These are phyloP conservation scores for Suhomyces ambrosiae DNA, from an alignment of 1,139 yeast genomes.

Conservation along the genomic window DNA sequence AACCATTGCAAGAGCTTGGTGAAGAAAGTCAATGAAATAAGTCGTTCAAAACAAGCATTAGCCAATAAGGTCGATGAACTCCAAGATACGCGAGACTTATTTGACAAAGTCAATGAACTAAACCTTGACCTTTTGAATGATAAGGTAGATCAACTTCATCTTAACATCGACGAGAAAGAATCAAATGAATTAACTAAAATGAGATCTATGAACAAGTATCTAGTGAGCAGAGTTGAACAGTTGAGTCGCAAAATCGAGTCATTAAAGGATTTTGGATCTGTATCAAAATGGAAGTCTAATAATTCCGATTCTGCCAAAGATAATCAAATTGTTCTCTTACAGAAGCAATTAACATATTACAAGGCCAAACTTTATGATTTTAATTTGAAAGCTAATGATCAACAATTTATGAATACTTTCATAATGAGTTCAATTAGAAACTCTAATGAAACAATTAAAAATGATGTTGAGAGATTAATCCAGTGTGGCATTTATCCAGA, in stretches of 20 bases:
- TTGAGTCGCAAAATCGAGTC: slow-evolving; percentile 17
- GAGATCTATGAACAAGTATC: slow-evolving; percentile 17
- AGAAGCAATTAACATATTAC: slow-evolving; percentile 37
- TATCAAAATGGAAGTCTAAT: neutral
- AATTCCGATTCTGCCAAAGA: slow-evolving; percentile 3
- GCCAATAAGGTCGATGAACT: slow-evolving; percentile 9
- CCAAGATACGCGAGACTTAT: slow-evolving; percentile 4
- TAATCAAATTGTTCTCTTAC: slow-evolving; percentile 16
- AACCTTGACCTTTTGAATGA: slow-evolving; percentile 16
- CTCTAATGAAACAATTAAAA: slow-evolving; percentile 40
- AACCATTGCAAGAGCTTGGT: slow-evolving; percentile 36
- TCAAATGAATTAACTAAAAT: slow-evolving; percentile 17
- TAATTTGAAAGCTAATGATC: slow-evolving; percentile 46
- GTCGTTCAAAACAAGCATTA: slow-evolving; percentile 8
- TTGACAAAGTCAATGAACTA: slow-evolving; percentile 10
- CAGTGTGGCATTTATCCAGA: slow-evolving; percentile 57
- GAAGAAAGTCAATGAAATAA: slow-evolving; percentile 29
- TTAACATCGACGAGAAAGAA: slow-evolving; percentile 13
- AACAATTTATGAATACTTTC: slow-evolving; percentile 54
- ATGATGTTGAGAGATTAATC: slow-evolving; percentile 47
- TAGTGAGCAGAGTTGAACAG: slow-evolving; percentile 24
- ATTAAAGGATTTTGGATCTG: slow-evolving; percentile 11
- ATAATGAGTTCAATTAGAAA: slow-evolving; percentile 48
- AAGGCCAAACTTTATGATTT: slow-evolving; percentile 42
- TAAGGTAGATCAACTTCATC: slow-evolving; percentile 17